phyloP scores from a whole-genome alignment of 768 basidiomycete species.

The Harrya chromipes region DNA sequence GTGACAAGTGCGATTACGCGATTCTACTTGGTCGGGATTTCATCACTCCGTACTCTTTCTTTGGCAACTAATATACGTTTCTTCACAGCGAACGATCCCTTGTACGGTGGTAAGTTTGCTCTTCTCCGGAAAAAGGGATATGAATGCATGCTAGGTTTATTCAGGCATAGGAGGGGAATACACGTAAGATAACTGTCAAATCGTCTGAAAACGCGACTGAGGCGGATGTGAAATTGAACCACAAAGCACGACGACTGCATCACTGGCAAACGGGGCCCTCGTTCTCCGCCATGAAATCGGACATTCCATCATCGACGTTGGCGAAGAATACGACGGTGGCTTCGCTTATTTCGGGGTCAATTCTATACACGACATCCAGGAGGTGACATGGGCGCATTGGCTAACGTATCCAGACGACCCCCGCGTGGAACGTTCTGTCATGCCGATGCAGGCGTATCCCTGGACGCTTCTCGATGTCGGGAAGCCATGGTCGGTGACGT shows the following conservation, averaged over 20 bases:
- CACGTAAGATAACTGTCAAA: constrained; percentile 49
- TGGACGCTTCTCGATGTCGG: constrained; percentile 70
- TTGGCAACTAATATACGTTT: constrained; percentile 3
- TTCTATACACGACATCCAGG: constrained; percentile 43
- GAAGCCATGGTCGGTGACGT: constrained; percentile 55
- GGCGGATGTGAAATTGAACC: neutral
- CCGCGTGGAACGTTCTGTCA: constrained; percentile 63
- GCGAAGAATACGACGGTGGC: constrained; percentile 84
- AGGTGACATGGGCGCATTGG: constrained; percentile 73
- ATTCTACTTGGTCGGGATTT: constrained; percentile 59
- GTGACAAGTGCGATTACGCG: constrained; percentile 67
- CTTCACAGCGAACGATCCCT: constrained; percentile 66
- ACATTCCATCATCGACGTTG: constrained; percentile 74
- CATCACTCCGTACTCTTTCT: constrained; percentile 2
- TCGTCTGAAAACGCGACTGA: constrained; percentile 1
- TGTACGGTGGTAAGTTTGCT: constrained; percentile 61
- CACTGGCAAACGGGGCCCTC: constrained; percentile 66
- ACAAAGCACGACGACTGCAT: constrained; percentile 69
- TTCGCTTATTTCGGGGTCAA: constrained; percentile 71
- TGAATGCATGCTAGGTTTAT: neutral
- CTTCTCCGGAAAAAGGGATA: neutral
- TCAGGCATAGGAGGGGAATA: constrained; percentile 74
- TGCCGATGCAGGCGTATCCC: constrained; percentile 73
- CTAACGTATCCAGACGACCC: constrained; percentile 39
- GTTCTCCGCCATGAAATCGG: constrained; percentile 80